Evolutionary conservation across 441 rosid species (phyloP).

Genomic region (Cnidoscolus chayamansa): DNA sequence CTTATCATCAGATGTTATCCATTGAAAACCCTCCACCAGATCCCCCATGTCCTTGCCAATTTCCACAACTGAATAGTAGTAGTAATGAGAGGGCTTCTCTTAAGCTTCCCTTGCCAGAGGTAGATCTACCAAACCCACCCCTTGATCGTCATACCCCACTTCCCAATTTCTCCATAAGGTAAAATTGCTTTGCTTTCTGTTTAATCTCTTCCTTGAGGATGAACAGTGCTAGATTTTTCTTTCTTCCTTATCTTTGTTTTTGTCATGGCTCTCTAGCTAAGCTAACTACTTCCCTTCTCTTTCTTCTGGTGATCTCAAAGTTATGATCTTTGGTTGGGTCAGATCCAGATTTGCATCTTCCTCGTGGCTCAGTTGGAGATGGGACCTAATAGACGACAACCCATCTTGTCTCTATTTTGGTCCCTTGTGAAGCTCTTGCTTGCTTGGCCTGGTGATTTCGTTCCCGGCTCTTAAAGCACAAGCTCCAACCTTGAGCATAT

Average conservation of each 20-base stretch:
- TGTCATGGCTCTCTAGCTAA: constrained; percentile 24
- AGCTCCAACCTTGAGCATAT: not conserved
- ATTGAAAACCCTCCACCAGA: constrained; percentile 72
- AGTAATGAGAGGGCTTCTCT: constrained; percentile 44
- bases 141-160: constrained; percentile 37
- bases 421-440: not conserved
- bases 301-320: constrained; percentile 19
- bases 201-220: constrained; percentile 19
- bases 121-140: constrained; percentile 52
- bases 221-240: constrained; percentile 12
- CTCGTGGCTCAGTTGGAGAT: not conserved
- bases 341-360: constrained; percentile 45
- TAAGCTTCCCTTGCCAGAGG: constrained; percentile 34
- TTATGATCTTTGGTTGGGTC: constrained; percentile 33
- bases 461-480: not conserved
- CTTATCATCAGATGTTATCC: constrained; percentile 93
- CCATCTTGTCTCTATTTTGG: constrained; percentile 11
- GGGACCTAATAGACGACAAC: not conserved
- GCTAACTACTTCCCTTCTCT: constrained; percentile 18
- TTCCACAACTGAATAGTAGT: constrained; percentile 43
- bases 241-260: not conserved
- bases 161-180: constrained; percentile 91
- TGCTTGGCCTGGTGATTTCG: not conserved
- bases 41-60: constrained; percentile 55
- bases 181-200: constrained; percentile 15